Conservation (phyloP, 202 grass and related monocot species). For the Carex sylvatica region DNA sequence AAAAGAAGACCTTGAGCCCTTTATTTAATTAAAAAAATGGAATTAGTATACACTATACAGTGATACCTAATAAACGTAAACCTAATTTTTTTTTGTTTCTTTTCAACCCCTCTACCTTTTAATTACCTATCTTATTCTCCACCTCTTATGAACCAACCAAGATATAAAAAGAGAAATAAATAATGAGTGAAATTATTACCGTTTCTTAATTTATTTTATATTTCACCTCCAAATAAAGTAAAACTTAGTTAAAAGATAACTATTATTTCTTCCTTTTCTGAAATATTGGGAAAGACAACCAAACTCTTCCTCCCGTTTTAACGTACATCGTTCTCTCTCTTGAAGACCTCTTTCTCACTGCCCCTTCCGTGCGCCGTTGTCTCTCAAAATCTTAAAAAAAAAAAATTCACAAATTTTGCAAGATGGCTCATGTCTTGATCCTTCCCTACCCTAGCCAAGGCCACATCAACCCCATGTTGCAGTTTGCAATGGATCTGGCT, state of each 20-base stretch:
- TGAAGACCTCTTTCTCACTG: not conserved
- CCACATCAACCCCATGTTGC: conserved; percentile 31
- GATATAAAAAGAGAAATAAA: not conserved
- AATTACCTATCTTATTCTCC: not conserved
- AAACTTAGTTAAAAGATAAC: not conserved
- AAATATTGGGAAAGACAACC: not conserved
- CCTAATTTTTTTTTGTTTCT: not conserved
- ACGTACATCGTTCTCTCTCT: not conserved
- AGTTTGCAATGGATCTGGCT: conserved; percentile 31
- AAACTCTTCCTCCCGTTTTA: not conserved
- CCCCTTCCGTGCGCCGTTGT: no score
- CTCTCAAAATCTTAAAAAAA: conserved; percentile 1
- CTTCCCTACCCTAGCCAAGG: conserved; percentile 33
- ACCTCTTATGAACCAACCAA: not conserved
- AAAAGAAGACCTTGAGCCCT: not conserved
- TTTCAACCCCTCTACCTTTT: not conserved
- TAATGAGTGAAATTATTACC: not conserved
- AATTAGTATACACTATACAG: no score
- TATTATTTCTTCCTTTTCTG: not conserved
- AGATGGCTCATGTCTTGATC: conserved; percentile 26
- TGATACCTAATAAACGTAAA: not conserved
- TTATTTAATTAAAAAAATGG: not conserved
- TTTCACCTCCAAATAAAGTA: not conserved
- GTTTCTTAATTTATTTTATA: not conserved
- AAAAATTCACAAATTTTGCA: not conserved